These are phyloP conservation scores for Tanacetum coccineum DNA, from an alignment of 129 eudicot species.

Conservation along the genomic window DNA sequence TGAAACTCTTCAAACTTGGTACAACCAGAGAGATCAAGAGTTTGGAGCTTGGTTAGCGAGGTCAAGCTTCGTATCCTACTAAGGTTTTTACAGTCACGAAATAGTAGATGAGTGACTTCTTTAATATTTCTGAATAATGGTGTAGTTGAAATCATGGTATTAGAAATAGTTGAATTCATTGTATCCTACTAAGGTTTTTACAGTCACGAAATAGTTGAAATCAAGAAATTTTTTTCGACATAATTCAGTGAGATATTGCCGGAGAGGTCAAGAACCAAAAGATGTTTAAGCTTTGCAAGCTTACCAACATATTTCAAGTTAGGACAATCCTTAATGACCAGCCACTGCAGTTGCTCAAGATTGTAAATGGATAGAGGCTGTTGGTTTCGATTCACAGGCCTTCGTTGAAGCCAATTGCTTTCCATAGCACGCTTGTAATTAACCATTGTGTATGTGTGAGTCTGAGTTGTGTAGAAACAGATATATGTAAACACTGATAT, in stretches of 20 bases:
- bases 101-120: slow-evolving; percentile 30
- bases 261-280: slow-evolving; percentile 41
- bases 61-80: slow-evolving; percentile 36
- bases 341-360: slow-evolving; percentile 35
- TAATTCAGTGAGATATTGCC: slow-evolving; percentile 29
- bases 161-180: too few species aligned
- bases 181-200: too few species aligned
- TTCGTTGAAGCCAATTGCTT: too few species aligned
- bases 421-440: too few species aligned
- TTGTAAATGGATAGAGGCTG: slow-evolving; percentile 27
- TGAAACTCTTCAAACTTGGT: slow-evolving; percentile 32
- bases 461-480: too few species aligned
- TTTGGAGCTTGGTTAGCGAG: slow-evolving; percentile 34
- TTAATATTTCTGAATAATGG: slow-evolving; percentile 22
- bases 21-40: slow-evolving; percentile 40
- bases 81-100: slow-evolving; percentile 30
- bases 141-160: slow-evolving; percentile 24
- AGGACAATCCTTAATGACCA: slow-evolving; percentile 36
- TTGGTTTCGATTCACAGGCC: too few species aligned
- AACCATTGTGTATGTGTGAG: too few species aligned
- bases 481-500: too few species aligned
- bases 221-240: slow-evolving; percentile 34
- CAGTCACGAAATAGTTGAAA: too few species aligned
- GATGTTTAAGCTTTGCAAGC: slow-evolving; percentile 26
- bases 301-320: slow-evolving; percentile 23